Conservation (phyloP, 331 rosid species). For the Malus hybrid region DNA sequence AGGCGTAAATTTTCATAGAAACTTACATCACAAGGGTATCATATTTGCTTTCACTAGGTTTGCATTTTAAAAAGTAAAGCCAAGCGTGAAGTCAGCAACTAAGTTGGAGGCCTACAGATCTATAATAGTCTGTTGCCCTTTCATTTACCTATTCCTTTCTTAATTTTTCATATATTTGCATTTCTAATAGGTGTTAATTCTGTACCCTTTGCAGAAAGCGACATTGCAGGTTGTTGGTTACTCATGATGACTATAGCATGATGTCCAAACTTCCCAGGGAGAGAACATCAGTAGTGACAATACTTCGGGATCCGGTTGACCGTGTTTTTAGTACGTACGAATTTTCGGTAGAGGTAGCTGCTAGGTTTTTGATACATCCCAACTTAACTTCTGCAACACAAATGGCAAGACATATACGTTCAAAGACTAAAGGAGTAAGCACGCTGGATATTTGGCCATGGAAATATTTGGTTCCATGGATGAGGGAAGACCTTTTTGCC, state of each 20-base stretch:
- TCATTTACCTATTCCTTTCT: background rate
- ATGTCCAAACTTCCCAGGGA: slow-evolving; percentile 74
- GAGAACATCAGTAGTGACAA: slow-evolving; percentile 88
- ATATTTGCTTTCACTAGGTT: background rate
- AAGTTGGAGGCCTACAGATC: background rate
- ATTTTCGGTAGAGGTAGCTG: slow-evolving; percentile 94
- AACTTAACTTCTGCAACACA: slow-evolving; percentile 76
- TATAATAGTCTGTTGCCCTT: background rate
- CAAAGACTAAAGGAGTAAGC: slow-evolving; percentile 64
- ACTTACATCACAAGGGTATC: background rate
- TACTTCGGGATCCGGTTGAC: slow-evolving; percentile 89
- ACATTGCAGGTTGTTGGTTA: slow-evolving; percentile 75
- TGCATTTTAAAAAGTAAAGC: background rate
- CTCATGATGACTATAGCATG: slow-evolving; percentile 92
- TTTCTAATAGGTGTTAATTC: slow-evolving; percentile 7
- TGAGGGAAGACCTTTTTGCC: slow-evolving; percentile 82
- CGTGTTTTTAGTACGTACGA: slow-evolving; percentile 90
- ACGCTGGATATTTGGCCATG: slow-evolving; percentile 98
- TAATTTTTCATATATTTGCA: background rate
- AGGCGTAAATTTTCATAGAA: background rate
- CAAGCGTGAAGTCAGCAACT: background rate
- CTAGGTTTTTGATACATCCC: slow-evolving; percentile 95
- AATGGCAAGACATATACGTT: slow-evolving; percentile 57
- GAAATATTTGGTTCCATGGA: slow-evolving; percentile 98
- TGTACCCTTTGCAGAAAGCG: slow-evolving; percentile 46